Conservation (phyloP, 441 rosid genomes). For the Pelargonium fulgidum region DNA sequence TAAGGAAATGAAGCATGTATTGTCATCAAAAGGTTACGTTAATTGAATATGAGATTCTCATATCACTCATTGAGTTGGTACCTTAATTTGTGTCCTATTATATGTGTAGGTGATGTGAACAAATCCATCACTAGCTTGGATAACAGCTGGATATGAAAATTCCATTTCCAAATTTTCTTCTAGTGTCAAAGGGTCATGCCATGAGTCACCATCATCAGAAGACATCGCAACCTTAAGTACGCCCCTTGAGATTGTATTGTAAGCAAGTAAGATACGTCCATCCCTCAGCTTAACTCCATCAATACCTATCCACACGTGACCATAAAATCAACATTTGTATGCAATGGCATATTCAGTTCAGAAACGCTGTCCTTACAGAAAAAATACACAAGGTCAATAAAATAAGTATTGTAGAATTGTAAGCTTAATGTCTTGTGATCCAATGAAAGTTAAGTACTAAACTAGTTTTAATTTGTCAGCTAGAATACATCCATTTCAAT, state of each 20-base stretch:
- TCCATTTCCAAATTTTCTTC: slow-evolving; percentile 61
- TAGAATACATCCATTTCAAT: too few species aligned
- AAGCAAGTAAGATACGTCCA: slow-evolving; percentile 63
- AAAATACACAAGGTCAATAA: too few species aligned
- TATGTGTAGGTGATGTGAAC: slow-evolving; percentile 79
- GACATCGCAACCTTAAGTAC: slow-evolving; percentile 70
- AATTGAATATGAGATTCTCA: not conserved
- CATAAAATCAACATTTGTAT: too few species aligned
- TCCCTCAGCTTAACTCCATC: slow-evolving; percentile 73
- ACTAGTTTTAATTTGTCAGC: too few species aligned
- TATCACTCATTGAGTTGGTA: slow-evolving; percentile 19
- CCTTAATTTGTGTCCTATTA: slow-evolving; percentile 83
- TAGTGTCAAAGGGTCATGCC: slow-evolving; percentile 59
- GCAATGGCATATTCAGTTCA: too few species aligned
- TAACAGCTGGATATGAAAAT: slow-evolving; percentile 83
- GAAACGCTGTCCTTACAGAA: too few species aligned
- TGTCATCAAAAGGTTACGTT: not conserved
- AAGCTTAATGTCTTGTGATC: too few species aligned
- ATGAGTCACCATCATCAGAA: slow-evolving; percentile 68
- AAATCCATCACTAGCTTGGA: slow-evolving; percentile 57
- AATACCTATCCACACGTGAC: too few species aligned
- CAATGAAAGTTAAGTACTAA: too few species aligned
- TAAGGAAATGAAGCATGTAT: not conserved
- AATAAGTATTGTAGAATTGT: too few species aligned
- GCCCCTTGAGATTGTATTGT: slow-evolving; percentile 75